Conservation (phyloP, 1,139 yeast species). For the Sporopachydermia cereana region DNA sequence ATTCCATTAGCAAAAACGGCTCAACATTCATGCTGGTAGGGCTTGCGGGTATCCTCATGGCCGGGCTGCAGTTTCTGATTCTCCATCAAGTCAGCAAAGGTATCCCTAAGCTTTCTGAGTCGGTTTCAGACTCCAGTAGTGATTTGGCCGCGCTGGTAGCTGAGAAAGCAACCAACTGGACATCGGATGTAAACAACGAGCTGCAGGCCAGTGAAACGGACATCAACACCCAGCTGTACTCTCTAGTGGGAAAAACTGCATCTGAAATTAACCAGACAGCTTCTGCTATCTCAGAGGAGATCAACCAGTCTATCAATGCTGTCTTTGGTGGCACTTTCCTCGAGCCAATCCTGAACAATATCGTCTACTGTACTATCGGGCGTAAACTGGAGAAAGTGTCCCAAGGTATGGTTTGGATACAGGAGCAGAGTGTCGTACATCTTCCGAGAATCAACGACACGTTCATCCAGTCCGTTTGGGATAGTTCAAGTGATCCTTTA, state of each 20-base stretch:
- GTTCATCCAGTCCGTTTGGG: not conserved
- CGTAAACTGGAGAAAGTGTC: slow-evolving; percentile 55
- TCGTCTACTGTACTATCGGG: slow-evolving; percentile 72
- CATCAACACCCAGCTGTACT: slow-evolving; percentile 55
- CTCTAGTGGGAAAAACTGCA: slow-evolving; percentile 51
- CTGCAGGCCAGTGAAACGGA: slow-evolving; percentile 31
- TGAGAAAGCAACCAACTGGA: slow-evolving; percentile 32
- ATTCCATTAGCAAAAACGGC: slow-evolving; percentile 19
- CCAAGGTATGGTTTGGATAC: slow-evolving; percentile 69
- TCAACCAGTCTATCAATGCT: slow-evolving; percentile 42
- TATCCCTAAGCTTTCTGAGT: no score
- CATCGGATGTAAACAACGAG: slow-evolving; percentile 37
- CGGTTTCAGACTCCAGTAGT: no score
- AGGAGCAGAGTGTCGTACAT: slow-evolving; percentile 44
- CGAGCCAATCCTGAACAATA: slow-evolving; percentile 38
- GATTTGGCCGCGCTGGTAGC: no score
- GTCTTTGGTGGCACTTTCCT: slow-evolving; percentile 63
- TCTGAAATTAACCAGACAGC: slow-evolving; percentile 44
- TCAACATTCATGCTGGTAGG: slow-evolving; percentile 28
- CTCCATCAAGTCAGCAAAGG: slow-evolving; percentile 20
- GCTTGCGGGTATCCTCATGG: slow-evolving; percentile 30
- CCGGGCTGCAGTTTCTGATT: slow-evolving; percentile 30
- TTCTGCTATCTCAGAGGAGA: slow-evolving; percentile 32
- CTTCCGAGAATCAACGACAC: slow-evolving; percentile 42
- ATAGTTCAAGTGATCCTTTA: not conserved